Evolutionary conservation across 176 grass and related monocot genomes (phyloP).

Genomic region (Aechmea fasciata): DNA sequence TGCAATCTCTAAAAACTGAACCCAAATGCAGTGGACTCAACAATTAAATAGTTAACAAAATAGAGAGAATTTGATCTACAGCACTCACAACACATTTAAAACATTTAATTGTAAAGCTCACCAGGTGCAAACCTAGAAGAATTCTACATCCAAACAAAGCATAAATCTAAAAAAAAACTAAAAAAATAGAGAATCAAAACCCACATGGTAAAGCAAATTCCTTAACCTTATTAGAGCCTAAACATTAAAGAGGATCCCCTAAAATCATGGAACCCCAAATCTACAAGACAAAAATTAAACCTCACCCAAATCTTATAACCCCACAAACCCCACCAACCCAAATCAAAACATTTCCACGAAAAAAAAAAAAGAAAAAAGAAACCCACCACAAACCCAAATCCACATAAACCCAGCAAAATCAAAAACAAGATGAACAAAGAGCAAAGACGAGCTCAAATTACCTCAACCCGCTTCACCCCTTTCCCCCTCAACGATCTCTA

Average conservation of each 20-base stretch:
- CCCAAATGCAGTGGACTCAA: neutral
- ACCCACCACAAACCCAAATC: neutral
- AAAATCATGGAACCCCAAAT: neutral
- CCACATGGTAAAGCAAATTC: too few species aligned
- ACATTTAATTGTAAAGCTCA: too few species aligned
- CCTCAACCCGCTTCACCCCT: neutral
- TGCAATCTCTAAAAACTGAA: neutral
- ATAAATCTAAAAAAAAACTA: neutral
- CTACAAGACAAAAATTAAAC: neutral
- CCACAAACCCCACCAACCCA: neutral
- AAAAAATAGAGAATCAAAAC: too few species aligned
- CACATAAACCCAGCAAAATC: neutral
- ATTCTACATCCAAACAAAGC: neutral
- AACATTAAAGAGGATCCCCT: neutral
- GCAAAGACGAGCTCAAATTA: neutral
- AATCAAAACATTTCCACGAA: neutral
- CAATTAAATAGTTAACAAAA: too few species aligned
- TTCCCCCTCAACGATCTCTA: neutral
- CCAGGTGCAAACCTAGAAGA: too few species aligned
- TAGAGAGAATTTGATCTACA: too few species aligned
- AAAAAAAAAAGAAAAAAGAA: neutral
- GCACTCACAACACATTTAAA: too few species aligned
- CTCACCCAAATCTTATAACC: neutral
- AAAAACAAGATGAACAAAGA: neutral
- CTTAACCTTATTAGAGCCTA: too few species aligned